Evolutionary conservation across 23 red algal species (phyloP).

Genomic region (Gracilaria caudata): DNA sequence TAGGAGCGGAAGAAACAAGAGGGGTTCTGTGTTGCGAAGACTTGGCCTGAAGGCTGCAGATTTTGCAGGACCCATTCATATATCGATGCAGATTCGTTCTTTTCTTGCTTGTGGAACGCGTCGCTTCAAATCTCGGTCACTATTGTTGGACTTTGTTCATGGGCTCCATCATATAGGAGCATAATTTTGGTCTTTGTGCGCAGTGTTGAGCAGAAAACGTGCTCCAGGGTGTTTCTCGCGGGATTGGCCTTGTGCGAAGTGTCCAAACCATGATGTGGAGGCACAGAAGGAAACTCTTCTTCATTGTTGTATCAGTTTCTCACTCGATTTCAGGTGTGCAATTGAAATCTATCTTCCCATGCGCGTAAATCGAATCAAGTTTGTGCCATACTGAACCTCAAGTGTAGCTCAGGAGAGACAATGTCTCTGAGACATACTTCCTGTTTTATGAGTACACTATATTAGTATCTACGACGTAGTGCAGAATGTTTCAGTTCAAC

Average conservation of each 20-base stretch:
- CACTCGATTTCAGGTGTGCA: background rate
- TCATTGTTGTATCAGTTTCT: background rate
- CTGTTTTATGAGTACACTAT: too few species aligned
- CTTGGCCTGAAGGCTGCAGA: background rate
- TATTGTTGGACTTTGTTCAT: background rate
- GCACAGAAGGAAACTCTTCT: background rate
- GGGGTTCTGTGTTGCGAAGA: background rate
- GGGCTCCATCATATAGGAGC: background rate
- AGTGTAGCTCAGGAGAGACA: too few species aligned
- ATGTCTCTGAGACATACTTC: too few species aligned
- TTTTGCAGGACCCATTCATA: background rate
- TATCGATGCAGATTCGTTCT: background rate
- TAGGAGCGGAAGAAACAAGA: background rate
- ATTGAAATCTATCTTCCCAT: background rate
- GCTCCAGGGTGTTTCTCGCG: background rate
- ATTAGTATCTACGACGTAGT: too few species aligned
- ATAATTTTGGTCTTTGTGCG: background rate
- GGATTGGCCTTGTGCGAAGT: background rate
- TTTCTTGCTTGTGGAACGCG: background rate
- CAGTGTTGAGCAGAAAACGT: background rate
- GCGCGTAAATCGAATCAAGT: background rate
- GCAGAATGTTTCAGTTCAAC: too few species aligned
- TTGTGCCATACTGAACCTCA: too few species aligned
- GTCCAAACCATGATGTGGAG: background rate
- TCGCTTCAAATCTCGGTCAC: background rate